Conservation (phyloP, 148 eudicot species). For the Selenicereus undatus region DNA sequence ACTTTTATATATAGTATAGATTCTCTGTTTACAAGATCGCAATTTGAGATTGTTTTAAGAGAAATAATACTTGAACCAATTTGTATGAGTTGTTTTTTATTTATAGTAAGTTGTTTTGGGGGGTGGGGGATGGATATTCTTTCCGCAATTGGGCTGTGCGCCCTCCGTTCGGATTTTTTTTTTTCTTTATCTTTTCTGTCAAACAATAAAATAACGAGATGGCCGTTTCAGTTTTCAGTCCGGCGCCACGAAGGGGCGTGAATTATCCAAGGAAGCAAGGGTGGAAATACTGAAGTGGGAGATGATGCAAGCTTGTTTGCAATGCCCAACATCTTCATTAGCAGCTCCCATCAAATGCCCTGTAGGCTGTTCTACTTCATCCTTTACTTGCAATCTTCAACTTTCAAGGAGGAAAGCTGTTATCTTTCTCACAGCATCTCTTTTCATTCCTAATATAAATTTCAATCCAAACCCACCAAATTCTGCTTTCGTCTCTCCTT, state of each 20-base stretch:
- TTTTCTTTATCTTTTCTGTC: no score
- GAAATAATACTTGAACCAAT: no score
- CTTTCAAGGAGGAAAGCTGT: conserved; percentile 34
- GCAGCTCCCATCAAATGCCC: conserved; percentile 6
- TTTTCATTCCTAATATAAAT: conserved; percentile 28
- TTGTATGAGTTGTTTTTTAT: no score
- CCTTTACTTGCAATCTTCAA: background rate
- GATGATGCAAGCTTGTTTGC: background rate
- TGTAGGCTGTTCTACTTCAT: background rate
- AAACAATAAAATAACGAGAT: no score
- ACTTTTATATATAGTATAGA: no score
- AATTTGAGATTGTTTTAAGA: no score
- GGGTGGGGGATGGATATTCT: no score
- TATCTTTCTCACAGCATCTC: conserved; percentile 31
- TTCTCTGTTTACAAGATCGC: no score
- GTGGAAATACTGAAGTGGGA: background rate
- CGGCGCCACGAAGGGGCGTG: background rate
- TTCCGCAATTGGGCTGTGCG: no score
- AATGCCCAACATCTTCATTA: background rate
- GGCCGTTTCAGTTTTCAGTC: background rate
- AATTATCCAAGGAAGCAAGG: background rate
- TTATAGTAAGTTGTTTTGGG: no score
- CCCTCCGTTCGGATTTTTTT: no score
- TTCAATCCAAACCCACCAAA: conserved; percentile 5
- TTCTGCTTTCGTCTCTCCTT: conserved; percentile 22